Evolutionary conservation across 139 green algal genomes (phyloP).

Genomic region (Mesotaenium endlicherianum): DNA sequence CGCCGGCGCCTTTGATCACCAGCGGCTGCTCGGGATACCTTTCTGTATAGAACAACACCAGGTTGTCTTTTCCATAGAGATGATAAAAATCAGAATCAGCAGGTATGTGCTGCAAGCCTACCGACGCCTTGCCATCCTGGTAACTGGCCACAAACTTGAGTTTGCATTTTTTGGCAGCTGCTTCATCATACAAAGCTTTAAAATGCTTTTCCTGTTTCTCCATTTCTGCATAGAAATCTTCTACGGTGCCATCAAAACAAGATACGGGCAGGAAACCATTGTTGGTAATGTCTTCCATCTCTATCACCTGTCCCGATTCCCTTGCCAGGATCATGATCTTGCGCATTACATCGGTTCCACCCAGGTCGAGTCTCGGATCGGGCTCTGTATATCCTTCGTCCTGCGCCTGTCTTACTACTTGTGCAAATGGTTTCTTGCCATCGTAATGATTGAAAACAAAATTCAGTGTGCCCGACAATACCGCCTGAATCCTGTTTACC

Average conservation of each 20-base stretch:
- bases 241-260: background rate
- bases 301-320: background rate
- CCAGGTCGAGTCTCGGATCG: conserved; percentile 46
- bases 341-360: conserved; percentile 43
- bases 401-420: conserved; percentile 27
- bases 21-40: conserved; percentile 60
- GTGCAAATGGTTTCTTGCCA: background rate
- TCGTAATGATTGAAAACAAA: conserved; percentile 96
- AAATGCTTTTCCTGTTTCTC: too few species aligned
- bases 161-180: background rate
- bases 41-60: conserved; percentile 78
- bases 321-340: conserved; percentile 40
- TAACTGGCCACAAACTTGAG: conserved; percentile 23
- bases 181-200: too few species aligned
- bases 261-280: background rate
- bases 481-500: too few species aligned
- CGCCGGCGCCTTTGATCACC: conserved; percentile 83
- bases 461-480: conserved; percentile 87
- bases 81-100: conserved; percentile 11
- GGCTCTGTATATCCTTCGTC: conserved; percentile 42
- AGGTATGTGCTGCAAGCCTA: conserved; percentile 21
- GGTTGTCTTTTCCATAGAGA: conserved; percentile 84
- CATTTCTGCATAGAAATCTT: too few species aligned
- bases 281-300: conserved; percentile 7
- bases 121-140: conserved; percentile 12